phyloP scores from a whole-genome alignment of 257 asterid genomes.

The Ocimum tenuiflorum region DNA sequence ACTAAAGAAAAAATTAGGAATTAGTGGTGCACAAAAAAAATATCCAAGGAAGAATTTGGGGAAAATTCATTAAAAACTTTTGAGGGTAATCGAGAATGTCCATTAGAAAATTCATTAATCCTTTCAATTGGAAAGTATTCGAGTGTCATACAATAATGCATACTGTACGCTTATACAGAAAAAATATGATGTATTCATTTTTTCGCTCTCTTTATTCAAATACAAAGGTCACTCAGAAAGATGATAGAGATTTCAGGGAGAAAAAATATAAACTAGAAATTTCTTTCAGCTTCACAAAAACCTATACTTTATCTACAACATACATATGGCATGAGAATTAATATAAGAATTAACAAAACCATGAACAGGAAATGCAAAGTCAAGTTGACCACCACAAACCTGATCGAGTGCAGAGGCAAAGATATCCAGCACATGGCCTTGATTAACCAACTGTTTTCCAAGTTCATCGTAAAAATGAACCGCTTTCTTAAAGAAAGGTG shows the following conservation, averaged over 20 bases:
- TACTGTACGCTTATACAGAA: background rate
- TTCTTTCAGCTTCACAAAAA: slow-evolving; percentile 7
- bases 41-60: background rate
- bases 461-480: slow-evolving; percentile 80
- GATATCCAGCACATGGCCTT: slow-evolving; percentile 90
- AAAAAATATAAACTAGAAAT: background rate
- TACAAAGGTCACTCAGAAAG: background rate
- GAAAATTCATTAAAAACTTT: background rate
- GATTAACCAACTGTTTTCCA: slow-evolving; percentile 75
- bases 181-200: background rate
- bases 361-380: background rate
- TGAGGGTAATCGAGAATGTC: background rate
- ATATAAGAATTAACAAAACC: slow-evolving; percentile 3
- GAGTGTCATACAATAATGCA: background rate
- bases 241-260: background rate
- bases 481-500: slow-evolving; percentile 76
- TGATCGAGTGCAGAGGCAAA: slow-evolving; percentile 99
- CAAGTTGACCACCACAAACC: slow-evolving; percentile 35
- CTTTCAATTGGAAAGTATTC: background rate
- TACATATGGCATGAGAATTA: background rate
- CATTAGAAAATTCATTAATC: background rate
- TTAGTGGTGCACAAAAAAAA: background rate
- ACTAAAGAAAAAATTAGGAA: background rate
- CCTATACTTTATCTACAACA: slow-evolving; percentile 15
- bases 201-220: background rate